Evolutionary conservation across 1,284 basidiomycete genomes (phyloP), one percentile per base, ranked within the genome.

Genomic region (Malassezia equina): DNA sequence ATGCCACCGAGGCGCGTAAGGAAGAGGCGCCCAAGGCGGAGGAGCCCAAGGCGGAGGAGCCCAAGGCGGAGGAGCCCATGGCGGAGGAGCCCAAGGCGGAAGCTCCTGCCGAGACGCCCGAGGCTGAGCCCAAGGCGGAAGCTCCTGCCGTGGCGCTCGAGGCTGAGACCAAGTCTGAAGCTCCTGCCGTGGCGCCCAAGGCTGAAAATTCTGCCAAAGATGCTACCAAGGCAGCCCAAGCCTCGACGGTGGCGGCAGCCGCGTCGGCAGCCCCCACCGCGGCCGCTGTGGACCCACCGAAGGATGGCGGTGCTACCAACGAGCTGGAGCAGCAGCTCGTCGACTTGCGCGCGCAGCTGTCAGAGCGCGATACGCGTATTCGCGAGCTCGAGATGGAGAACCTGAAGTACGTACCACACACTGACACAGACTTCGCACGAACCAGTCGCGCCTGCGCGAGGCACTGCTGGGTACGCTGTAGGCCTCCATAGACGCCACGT

Each of bases 341-440:
- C 7, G 57, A 54, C 40, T 49, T 71, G n/a, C 56, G 59, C 15
- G 55, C 58, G 1, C 56, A 62, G 23, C 47, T 71, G 21, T 58
- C 60, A 33, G 60, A 67, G 43, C 36, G 64, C 4, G 66, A 72
- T 50, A 57, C 61, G 7, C 47, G 58, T 40, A 70, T 72, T 33
- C 58, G 69, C 19, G 61, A 64, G 33, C 55, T 73, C 23, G 69
- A 73, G 48, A 73, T 70, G 51, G 71, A 72, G 32, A 61, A 62
- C 58, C 43, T 61, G 29, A 59, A 60, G 51, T 52, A 52, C 44
- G 51, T 47, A 4, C 1, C 15, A 25, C 15, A 8, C 9, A 32
- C 29, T 40, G 7, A 29, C 44, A 42, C 40, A 52, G 51, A 31
- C 44, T 56, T 15, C 55, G 55, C 40, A 50, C 50, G 15, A 57